A percentile compares a stretch with the other conserved stretches of the same genome.
phyloP scores from a whole-genome alignment of 1,284 basidiomycete genomes.

The Leccinum pallidistipes region DNA sequence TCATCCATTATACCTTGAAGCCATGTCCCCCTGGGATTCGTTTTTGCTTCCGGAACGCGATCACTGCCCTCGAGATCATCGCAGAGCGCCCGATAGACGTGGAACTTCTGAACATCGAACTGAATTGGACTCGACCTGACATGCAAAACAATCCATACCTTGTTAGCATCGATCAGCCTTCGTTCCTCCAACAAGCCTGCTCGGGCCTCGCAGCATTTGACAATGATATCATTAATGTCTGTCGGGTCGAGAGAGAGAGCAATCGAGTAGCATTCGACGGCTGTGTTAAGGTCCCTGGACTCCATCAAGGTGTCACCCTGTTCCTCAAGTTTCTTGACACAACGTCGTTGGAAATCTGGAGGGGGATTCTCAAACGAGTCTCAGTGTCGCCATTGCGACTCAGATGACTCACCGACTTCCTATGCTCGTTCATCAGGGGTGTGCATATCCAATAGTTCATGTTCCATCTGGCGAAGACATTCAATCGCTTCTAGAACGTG shows the following conservation, averaged over 20 bases:
- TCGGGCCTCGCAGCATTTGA: neutral
- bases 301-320: neutral
- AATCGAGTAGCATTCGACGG: neutral
- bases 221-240: neutral
- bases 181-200: neutral
- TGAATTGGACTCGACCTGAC: neutral
- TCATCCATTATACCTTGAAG: neutral
- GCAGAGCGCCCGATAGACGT: too few species aligned
- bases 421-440: neutral
- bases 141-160: neutral
- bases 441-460: neutral
- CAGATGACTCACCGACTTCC: neutral
- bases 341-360: neutral
- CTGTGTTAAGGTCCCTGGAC: neutral
- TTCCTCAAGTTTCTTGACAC: neutral
- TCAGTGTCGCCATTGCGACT: neutral
- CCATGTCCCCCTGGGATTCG: neutral
- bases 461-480: neutral
- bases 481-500: too few species aligned
- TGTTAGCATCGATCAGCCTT: neutral
- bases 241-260: neutral
- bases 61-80: too few species aligned
- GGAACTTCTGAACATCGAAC: neutral
- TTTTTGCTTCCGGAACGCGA: too few species aligned
- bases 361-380: neutral